Conservation (phyloP, 768 basidiomycete species). For the Leccinum truebloodii region DNA sequence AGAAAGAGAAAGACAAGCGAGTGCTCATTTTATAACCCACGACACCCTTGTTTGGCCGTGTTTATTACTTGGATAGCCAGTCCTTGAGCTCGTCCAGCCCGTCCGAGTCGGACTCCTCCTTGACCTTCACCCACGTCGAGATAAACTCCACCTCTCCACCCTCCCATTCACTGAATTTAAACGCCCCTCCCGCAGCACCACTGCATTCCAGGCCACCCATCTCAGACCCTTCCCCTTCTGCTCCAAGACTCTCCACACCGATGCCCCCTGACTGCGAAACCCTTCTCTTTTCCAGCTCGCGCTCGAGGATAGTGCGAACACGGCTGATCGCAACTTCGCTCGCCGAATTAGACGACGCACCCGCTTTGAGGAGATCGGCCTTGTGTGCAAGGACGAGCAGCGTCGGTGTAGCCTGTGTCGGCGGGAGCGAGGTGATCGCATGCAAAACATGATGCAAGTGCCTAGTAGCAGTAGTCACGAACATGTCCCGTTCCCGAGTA, state of each 20-base stretch:
- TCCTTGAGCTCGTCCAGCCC: conserved; percentile 47
- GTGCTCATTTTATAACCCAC: conserved; percentile 15
- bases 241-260: conserved; percentile 72
- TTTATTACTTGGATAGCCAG: conserved; percentile 51
- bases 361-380: conserved; percentile 61
- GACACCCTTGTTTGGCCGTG: conserved; percentile 27
- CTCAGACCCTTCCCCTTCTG: conserved; percentile 62
- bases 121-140: conserved; percentile 52
- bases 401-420: conserved; percentile 60
- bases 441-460: conserved; percentile 75
- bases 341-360: conserved; percentile 35
- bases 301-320: conserved; percentile 76
- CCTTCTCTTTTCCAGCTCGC: conserved; percentile 80
- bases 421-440: conserved; percentile 68
- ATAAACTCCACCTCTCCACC: conserved; percentile 75
- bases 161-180: conserved; percentile 82
- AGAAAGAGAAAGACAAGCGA: neutral
- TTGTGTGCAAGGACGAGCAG: conserved; percentile 78
- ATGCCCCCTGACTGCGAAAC: conserved; percentile 63
- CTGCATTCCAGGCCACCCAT: conserved; percentile 76
- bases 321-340: conserved; percentile 63
- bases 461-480: conserved; percentile 38
- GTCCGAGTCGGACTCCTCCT: conserved; percentile 32
- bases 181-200: conserved; percentile 50
- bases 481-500: neutral